Base-by-base conservation (phyloP, 352 stramenopile genomes). In the Pythium plurisporium region DNA sequence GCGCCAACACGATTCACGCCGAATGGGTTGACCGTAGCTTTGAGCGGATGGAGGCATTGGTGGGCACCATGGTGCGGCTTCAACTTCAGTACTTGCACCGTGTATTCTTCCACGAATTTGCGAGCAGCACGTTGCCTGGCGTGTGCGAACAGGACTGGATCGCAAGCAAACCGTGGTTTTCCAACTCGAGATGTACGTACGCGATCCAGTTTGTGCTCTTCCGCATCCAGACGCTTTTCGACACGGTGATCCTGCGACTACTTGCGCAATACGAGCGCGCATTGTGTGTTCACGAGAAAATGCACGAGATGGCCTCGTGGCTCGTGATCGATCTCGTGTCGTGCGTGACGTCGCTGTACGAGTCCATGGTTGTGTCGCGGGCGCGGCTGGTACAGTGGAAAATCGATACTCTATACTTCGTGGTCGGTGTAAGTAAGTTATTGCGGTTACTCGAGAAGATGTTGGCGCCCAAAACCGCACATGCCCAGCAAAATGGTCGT, bases 381-480 rank as follows among this genome's bases (percentile, higher is more conserved):
- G 56, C 71, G 11, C 70, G 78, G 11, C 15, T 59, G 23, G 45
- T 36, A 2, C 79, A 91, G 50, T 91, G 76, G 76, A 91, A 89
- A 37, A 89, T 87, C 36, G 81, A 91, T 27, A 64, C 86, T 40
- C 23, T 91, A 25, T 87, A 89, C 59, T 67, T 91, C 12, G 71
- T 91, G 3, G 79, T 69, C 41, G 81, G 76, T 2, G 58, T 81
- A 5, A 70, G 88, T 46, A 74, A 71, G 23, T 37, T 86, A 4
- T 50, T 88, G 20, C 68, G 64, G 12, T 37, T 82, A 11, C 54
- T 89, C 7, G 73, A 87, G 38, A 70, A 70, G 42, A 86, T 86
- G 63, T 53, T 86, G n/a, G 33, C 61, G 25, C n/a, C 63, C 37
- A 55, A 70, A 55, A 30, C 58, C 2, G 55, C 52, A 1, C 48